These are phyloP conservation scores for Volvariella surrecta DNA, from an alignment of 1,284 basidiomycete species.

Conservation along the genomic window DNA sequence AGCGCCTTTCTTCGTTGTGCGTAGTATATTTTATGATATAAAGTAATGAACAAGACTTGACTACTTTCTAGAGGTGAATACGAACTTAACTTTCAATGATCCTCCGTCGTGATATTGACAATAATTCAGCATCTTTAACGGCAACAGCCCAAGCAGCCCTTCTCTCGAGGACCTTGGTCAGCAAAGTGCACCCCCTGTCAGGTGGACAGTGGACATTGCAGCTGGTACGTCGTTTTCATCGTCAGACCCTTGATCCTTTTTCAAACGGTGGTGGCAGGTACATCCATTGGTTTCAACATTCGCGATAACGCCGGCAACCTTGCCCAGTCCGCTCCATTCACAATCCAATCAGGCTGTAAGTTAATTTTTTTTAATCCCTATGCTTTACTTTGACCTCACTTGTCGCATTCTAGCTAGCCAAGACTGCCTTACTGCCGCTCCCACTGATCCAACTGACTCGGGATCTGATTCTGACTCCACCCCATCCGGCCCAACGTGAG, in stretches of 20 bases:
- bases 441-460: conserved; percentile 12
- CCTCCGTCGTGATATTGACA: conserved; percentile 6
- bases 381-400: neutral
- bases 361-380: conserved; percentile 9
- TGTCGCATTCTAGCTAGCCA: conserved; percentile 3
- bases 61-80: conserved; percentile 17
- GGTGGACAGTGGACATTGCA: conserved; percentile 37
- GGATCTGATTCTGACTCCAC: conserved; percentile 6
- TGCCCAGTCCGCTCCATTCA: conserved; percentile 42
- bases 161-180: conserved; percentile 30
- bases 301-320: conserved; percentile 40
- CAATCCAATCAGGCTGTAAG: conserved; percentile 39
- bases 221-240: conserved; percentile 22
- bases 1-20: conserved; percentile 48
- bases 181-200: conserved; percentile 25
- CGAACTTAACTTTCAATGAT: neutral
- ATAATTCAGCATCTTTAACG: conserved; percentile 32
- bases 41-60: conserved; percentile 5
- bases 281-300: conserved; percentile 39
- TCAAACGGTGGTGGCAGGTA: conserved; percentile 25
- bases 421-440: conserved; percentile 9
- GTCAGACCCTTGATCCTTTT: neutral
- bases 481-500: conserved; percentile 10
- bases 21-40: conserved; percentile 16
- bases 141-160: conserved; percentile 23